These are phyloP conservation scores for Blastocystis sp. DNA, from an alignment of 352 stramenopile genomes.

Conservation along the genomic window DNA sequence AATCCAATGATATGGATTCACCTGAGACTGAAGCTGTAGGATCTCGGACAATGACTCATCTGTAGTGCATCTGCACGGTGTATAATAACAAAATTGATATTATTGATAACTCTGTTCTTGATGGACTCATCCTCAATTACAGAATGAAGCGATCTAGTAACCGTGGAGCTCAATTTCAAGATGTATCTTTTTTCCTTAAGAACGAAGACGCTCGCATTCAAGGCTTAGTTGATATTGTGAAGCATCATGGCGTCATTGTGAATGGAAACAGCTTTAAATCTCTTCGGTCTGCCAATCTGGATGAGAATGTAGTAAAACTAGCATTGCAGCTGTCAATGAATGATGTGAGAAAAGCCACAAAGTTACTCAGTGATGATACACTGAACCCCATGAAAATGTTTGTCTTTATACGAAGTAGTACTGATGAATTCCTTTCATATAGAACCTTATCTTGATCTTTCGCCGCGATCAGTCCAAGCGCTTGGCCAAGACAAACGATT, in stretches of 20 bases:
- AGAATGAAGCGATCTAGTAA: constrained; percentile 27
- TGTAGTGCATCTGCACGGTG: constrained; percentile 30
- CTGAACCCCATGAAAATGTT: constrained; percentile 39
- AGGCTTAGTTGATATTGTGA: constrained; percentile 22
- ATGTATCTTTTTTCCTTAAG: constrained; percentile 39
- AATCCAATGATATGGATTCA: background rate
- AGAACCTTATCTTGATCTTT: background rate
- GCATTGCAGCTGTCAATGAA: constrained; percentile 26
- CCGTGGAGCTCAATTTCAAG: background rate
- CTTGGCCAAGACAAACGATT: background rate
- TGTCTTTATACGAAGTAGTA: background rate
- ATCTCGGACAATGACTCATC: background rate
- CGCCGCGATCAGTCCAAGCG: background rate
- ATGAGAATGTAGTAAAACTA: constrained; percentile 42
- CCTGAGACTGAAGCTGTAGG: background rate
- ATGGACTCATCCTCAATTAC: constrained; percentile 3
- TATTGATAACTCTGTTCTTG: background rate
- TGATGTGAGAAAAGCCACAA: background rate
- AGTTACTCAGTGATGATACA: background rate
- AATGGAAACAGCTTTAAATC: constrained; percentile 6
- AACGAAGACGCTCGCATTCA: background rate
- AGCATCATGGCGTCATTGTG: constrained; percentile 31
- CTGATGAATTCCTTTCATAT: background rate
- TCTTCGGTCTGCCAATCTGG: background rate
- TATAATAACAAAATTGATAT: constrained; percentile 58